Conservation (phyloP, 164 flowering plant species). For the Vitis riparia region DNA sequence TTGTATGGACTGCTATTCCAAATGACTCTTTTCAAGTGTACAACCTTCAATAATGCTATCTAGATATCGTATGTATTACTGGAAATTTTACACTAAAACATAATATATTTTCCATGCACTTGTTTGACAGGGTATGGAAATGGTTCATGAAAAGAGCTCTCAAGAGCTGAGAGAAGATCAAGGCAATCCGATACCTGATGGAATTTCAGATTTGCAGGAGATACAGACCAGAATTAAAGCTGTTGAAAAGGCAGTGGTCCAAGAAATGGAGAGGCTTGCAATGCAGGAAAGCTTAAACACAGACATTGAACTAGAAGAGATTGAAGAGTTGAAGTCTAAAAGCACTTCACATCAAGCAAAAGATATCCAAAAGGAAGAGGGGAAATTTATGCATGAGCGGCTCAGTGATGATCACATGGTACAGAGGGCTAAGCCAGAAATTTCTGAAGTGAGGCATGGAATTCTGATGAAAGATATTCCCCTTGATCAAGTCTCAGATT, state of each 20-base stretch:
- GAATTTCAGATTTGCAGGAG: conserved; percentile 50
- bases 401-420: conserved; percentile 15
- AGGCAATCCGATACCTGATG: conserved; percentile 14
- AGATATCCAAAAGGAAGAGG: conserved; percentile 16
- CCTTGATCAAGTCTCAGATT: conserved; percentile 66
- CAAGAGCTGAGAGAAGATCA: conserved; percentile 19
- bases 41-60: background rate
- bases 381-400: conserved; percentile 3
- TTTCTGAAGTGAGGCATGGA: conserved; percentile 29
- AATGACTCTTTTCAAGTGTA: background rate
- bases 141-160: conserved; percentile 12
- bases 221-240: conserved; percentile 53
- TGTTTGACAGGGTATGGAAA: conserved; percentile 29
- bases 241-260: conserved; percentile 49
- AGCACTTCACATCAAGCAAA: conserved; percentile 16
- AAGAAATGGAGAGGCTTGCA: conserved; percentile 37
- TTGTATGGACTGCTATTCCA: too few species aligned
- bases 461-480: conserved; percentile 75
- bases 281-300: conserved; percentile 23
- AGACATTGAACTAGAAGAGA: conserved; percentile 34
- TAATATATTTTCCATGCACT: background rate
- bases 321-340: conserved; percentile 32
- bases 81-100: background rate
- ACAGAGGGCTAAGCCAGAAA: conserved; percentile 28
- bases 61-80: background rate